These are phyloP conservation scores for Eucalyptus victrix DNA, from an alignment of 345 rosid genomes.

Conservation along the genomic window DNA sequence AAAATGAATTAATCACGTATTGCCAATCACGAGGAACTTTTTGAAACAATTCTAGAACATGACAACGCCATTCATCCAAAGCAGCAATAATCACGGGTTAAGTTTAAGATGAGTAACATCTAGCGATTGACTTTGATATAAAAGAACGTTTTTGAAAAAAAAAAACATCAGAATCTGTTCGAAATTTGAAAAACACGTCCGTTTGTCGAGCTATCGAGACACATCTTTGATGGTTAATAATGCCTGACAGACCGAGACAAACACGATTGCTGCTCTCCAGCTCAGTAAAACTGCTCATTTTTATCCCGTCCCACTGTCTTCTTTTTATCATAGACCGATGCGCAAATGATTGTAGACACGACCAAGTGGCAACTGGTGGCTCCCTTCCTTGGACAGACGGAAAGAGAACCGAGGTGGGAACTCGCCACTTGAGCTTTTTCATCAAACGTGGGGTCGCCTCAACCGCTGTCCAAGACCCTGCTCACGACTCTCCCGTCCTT, in stretches of 20 bases:
- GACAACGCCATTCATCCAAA: not conserved
- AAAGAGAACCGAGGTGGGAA: not conserved
- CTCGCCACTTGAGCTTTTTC: not conserved
- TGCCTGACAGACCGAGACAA: too few relatives aligned
- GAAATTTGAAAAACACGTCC: not conserved
- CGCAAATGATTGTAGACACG: not conserved
- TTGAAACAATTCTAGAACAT: not conserved
- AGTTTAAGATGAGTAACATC: not conserved
- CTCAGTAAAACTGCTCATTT: too few relatives aligned
- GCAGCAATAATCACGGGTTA: not conserved
- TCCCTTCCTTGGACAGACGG: not conserved
- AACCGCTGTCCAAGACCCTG: not conserved
- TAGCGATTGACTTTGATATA: fast-evolving
- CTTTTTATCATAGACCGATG: not conserved
- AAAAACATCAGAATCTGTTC: not conserved
- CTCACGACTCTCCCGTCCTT: not conserved
- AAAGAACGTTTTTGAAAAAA: too few relatives aligned
- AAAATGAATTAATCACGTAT: not conserved
- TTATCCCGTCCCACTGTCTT: too few relatives aligned
- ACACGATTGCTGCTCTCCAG: too few relatives aligned
- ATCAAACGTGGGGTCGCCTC: not conserved
- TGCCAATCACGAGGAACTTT: not conserved
- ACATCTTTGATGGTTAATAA: too few relatives aligned
- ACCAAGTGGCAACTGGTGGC: not conserved
- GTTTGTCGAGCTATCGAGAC: not conserved